These are phyloP conservation scores for Pistacia integerrima DNA, from an alignment of 345 rosid species.

Conservation along the genomic window DNA sequence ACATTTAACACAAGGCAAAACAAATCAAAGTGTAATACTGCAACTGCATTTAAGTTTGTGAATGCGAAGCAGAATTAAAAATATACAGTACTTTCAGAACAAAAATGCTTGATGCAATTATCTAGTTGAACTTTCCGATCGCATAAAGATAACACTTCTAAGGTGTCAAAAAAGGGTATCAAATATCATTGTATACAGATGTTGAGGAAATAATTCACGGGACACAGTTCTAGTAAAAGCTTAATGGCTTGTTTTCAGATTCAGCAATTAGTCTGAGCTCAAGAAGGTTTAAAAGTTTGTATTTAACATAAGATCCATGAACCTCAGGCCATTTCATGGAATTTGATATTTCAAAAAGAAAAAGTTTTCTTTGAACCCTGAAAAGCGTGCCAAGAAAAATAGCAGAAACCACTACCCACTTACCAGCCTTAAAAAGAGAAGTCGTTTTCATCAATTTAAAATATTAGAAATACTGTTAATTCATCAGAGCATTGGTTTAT, in stretches of 20 bases:
- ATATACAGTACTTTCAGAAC: background rate
- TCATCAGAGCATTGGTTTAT: background rate
- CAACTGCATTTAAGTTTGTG: background rate
- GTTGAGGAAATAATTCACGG: background rate
- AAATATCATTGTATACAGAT: background rate
- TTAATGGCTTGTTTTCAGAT: constrained; percentile 12
- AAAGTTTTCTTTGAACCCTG: background rate
- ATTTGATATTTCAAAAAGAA: background rate
- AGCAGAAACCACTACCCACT: constrained; percentile 1
- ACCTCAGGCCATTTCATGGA: background rate
- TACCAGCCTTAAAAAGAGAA: background rate
- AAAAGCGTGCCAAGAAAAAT: background rate
- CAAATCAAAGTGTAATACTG: background rate
- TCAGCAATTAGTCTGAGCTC: background rate
- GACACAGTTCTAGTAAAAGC: background rate
- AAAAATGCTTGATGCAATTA: background rate
- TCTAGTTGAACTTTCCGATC: background rate
- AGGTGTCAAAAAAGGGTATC: background rate
- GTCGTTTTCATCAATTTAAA: background rate
- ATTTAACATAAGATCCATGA: background rate
- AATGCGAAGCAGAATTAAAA: background rate
- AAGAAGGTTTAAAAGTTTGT: background rate
- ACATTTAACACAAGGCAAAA: background rate
- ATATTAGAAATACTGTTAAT: background rate
- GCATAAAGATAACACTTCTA: background rate